phyloP scores from a whole-genome alignment of 495 filamentous ascomycete species.

The Hyaloscypha finlandica region DNA sequence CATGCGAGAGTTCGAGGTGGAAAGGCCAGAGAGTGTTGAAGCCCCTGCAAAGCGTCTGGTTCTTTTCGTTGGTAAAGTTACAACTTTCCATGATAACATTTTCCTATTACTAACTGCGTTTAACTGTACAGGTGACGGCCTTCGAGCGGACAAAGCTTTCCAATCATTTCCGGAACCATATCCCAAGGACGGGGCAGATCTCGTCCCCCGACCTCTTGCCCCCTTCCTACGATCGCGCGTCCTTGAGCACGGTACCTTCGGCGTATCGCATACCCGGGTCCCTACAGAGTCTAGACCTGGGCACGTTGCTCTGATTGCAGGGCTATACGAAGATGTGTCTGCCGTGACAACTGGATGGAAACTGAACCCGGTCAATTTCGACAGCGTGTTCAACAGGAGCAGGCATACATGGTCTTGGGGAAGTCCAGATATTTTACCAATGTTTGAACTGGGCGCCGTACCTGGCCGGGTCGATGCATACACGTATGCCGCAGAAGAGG shows the following conservation, averaged over 20 bases:
- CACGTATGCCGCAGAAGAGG: conserved; percentile 78
- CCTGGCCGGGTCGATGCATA: conserved; percentile 82
- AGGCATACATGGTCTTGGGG: conserved; percentile 99
- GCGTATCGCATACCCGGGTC: conserved; percentile 95
- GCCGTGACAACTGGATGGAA: conserved; percentile 99
- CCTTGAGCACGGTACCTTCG: conserved; percentile 91
- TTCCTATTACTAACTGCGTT: conserved; percentile 12
- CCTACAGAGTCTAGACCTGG: conserved; percentile 97
- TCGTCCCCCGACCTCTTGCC: conserved; percentile 72
- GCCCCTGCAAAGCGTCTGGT: conserved; percentile 88
- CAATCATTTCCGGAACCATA: conserved; percentile 92
- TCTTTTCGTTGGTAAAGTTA: conserved; percentile 80
- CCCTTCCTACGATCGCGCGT: conserved; percentile 91
- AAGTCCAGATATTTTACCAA: conserved; percentile 93
- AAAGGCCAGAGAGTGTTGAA: conserved; percentile 58
- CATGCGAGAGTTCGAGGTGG: conserved; percentile 79
- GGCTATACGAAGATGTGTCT: conserved; percentile 97
- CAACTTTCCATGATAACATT: not conserved
- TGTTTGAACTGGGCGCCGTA: conserved; percentile 95
- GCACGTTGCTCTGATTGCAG: conserved; percentile 97
- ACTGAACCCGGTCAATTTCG: conserved; percentile 96
- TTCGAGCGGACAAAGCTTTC: conserved; percentile 98
- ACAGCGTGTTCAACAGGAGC: conserved; percentile 97
- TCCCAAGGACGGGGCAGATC: conserved; percentile 58
- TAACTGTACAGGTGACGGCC: conserved; percentile 68